Percentiles rank a stretch among this genome's conserved stretches.
phyloP scores from a whole-genome alignment of 2,329 filamentous ascomycete genomes.

The Aspergillus quadrilineatus region DNA sequence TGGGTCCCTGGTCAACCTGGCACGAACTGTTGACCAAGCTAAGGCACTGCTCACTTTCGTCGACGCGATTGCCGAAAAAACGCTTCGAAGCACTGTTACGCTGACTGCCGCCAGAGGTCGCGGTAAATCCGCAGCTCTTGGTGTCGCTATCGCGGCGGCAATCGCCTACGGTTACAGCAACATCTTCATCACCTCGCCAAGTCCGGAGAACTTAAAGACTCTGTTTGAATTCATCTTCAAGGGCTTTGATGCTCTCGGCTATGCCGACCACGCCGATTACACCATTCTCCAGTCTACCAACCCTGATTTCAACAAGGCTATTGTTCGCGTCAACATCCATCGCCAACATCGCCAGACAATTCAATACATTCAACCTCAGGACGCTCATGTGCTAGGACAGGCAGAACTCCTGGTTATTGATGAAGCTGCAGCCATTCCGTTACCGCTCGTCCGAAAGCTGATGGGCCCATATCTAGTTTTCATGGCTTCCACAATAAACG shows the following conservation, averaged over 20 bases:
- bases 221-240: conserved; percentile 98
- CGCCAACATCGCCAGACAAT: conserved; percentile 95
- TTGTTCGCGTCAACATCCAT: conserved; percentile 94
- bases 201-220: conserved; percentile 97
- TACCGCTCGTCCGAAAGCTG: conserved; percentile 87
- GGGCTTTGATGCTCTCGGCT: conserved; percentile 90
- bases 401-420: conserved; percentile 95
- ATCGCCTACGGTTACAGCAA: conserved; percentile 97
- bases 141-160: conserved; percentile 89
- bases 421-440: conserved; percentile 92
- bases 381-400: conserved; percentile 90
- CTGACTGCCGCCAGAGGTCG: conserved; percentile 90
- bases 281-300: conserved; percentile 98
- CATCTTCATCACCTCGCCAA: conserved; percentile 97
- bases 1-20: conserved; percentile 77
- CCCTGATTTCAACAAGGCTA: conserved; percentile 98
- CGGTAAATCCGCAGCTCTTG: conserved; percentile 94
- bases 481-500: conserved; percentile 99
- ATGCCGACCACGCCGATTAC: conserved; percentile 94
- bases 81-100: conserved; percentile 86
- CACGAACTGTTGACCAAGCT: conserved; percentile 90
- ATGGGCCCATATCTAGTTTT: conserved; percentile 98
- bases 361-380: conserved; percentile 96
- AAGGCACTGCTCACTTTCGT: conserved; percentile 97
- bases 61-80: conserved; percentile 95